phyloP scores from a whole-genome alignment of 2,329 filamentous ascomycete genomes.

The Fusarium kyushuense region DNA sequence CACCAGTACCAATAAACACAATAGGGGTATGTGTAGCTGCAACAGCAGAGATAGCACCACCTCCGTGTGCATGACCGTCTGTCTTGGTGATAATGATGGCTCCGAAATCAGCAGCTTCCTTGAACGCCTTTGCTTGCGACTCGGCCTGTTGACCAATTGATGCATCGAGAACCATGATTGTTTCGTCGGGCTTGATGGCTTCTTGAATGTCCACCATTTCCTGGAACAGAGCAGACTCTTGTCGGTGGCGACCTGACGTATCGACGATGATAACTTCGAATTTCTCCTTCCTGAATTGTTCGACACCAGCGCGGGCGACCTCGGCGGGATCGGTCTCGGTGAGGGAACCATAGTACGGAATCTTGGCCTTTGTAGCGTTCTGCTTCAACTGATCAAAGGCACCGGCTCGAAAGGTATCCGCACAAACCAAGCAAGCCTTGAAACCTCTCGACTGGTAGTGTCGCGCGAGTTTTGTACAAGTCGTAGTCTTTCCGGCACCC shows the following conservation, averaged over 20 bases:
- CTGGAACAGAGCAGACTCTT: constrained; percentile 93
- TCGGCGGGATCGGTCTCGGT: constrained; percentile 96
- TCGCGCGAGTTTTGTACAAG: constrained; percentile 94
- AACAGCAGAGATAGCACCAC: constrained; percentile 97
- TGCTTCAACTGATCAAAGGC: constrained; percentile 99
- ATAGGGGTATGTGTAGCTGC: constrained; percentile 97
- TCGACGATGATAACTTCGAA: constrained; percentile 99
- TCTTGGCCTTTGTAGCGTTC: constrained; percentile 98
- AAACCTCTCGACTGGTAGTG: constrained; percentile 96
- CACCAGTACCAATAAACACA: constrained; percentile 96
- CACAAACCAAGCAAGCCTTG: constrained; percentile 93
- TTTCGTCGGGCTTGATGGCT: constrained; percentile 90
- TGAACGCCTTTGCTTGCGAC: constrained; percentile 94
- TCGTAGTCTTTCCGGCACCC: constrained; percentile 97
- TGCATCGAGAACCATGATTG: constrained; percentile 97
- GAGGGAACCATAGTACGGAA: constrained; percentile 96
- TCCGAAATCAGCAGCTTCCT: constrained; percentile 95
- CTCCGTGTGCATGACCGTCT: constrained; percentile 93
- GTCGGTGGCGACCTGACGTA: constrained; percentile 93
- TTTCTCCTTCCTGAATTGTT: constrained; percentile 98
- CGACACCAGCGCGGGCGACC: constrained; percentile 94
- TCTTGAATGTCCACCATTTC: constrained; percentile 98
- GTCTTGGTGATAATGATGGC: constrained; percentile 99
- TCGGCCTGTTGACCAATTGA: constrained; percentile 97
- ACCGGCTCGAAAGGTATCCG: constrained; percentile 97